Base-by-base conservation (phyloP, 495 filamentous ascomycete species). In the Penicillium paxilli region DNA sequence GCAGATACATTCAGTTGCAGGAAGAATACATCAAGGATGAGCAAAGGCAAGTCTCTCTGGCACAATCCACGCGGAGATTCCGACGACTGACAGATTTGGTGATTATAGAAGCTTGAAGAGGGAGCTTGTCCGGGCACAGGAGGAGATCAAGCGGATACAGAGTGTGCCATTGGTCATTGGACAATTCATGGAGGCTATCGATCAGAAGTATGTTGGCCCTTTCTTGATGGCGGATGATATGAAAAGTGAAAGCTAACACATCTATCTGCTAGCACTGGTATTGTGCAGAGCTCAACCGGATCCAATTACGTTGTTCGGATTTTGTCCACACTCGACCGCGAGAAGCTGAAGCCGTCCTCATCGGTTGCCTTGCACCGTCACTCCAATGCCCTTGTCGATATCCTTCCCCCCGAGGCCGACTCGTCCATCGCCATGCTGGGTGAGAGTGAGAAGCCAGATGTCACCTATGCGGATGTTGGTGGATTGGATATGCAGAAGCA, bases 11-110 rank as follows among this genome's bases (percentile, higher is more conserved):
- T 68, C 88, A 96, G 69, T 82, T 98, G 58, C 94, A 98, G 75
- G 94, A 98, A 76, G 95, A 98, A 70, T 98, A 98, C 77, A 98
- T 98, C 83, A 98, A 98, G 78, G 95, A 98, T 82, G 94, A 98
- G 80, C 94, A 98, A 74, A 86, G 92, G 90, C 89, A 82, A 44
- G 49, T 19, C 17, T 22, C 35, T 11, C 28, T 17, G 24, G 11
- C 16, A 11, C 10, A 44, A 28, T 3, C 42, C 0, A 21, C 10
- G 9, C 4, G 17, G 9, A 12, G 21, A 10, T 6, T 16, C 16
- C 9, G 10, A 41, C 28, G 26, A 30, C 49, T 64, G 30, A 46
- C 51, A 55, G 62, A 48, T 35, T n/a, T 49, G 22, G 19, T 5
- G n/a, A 26, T 19, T 54, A 57, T 60, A 95, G 92, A 78, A 96